Evolutionary conservation across 2,329 filamentous ascomycete genomes (phyloP).

Genomic region (Clarireedia homoeocarpa): DNA sequence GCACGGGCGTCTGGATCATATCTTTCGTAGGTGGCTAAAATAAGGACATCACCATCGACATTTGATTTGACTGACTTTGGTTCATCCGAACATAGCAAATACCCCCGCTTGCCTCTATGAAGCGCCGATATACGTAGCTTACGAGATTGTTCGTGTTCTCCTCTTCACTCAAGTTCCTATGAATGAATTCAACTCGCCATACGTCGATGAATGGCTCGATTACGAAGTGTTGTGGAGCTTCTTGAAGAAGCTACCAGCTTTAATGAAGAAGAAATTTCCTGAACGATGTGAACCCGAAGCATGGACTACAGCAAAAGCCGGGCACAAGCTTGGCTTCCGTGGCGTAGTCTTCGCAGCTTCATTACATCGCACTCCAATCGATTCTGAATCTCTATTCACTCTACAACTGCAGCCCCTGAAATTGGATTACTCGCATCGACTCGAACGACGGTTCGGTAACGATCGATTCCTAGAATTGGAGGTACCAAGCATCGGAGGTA

Average conservation of each 20-base stretch:
- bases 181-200: constrained; percentile 10
- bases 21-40: not conserved
- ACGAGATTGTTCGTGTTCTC: constrained; percentile 28
- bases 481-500: constrained; percentile 37
- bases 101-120: constrained; percentile 16
- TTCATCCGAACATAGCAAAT: constrained; percentile 10
- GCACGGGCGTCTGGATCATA: constrained; percentile 3
- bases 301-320: constrained; percentile 32
- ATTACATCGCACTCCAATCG: constrained; percentile 31
- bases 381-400: constrained; percentile 35
- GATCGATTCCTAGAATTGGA: constrained; percentile 51
- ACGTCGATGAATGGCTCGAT: constrained; percentile 32
- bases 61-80: too few relatives aligned
- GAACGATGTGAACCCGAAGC: constrained; percentile 36
- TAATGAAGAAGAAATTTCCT: constrained; percentile 41
- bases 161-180: constrained; percentile 21
- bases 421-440: constrained; percentile 42
- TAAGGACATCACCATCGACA: too few relatives aligned
- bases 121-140: constrained; percentile 18
- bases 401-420: constrained; percentile 42
- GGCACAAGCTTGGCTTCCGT: constrained; percentile 30
- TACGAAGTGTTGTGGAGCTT: constrained; percentile 37
- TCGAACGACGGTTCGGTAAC: constrained; percentile 47
- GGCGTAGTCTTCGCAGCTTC: constrained; percentile 38
- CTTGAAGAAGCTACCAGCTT: constrained; percentile 34